A percentile compares a stretch with the other conserved stretches of the same genome.
Conservation (phyloP, 345 rosid genomes). For the Isatis tinctoria region DNA sequence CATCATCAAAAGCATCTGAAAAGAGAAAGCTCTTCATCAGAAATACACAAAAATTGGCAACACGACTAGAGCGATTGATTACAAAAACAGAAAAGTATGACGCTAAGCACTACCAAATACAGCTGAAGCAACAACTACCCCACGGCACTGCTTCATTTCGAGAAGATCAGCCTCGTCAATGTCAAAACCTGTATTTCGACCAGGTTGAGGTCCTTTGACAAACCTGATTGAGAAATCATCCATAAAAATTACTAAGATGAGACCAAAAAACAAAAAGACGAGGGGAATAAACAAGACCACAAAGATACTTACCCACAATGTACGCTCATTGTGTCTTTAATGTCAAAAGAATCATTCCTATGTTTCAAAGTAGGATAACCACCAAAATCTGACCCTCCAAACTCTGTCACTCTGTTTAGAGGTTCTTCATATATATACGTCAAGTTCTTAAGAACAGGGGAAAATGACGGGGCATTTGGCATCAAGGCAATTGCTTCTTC, state of each 20-base stretch:
- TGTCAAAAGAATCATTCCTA: constrained; percentile 76
- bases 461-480: constrained; percentile 81
- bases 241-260: background rate
- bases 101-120: constrained; percentile 66
- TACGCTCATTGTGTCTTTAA: constrained; percentile 77
- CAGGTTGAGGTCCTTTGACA: constrained; percentile 83
- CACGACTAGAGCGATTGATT: background rate
- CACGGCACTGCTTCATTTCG: constrained; percentile 83
- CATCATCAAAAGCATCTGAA: constrained; percentile 87
- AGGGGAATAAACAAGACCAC: background rate
- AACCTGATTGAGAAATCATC: constrained; percentile 45
- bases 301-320: constrained; percentile 81
- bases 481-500: constrained; percentile 86
- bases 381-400: constrained; percentile 98
- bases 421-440: constrained; percentile 72
- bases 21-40: constrained; percentile 22
- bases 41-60: background rate
- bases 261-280: background rate
- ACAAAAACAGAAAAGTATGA: constrained; percentile 5
- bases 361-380: constrained; percentile 87
- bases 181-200: constrained; percentile 80
- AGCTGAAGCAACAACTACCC: constrained; percentile 94
- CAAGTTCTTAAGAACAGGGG: constrained; percentile 71
- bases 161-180: constrained; percentile 76
- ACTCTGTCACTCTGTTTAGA: constrained; percentile 54